A percentile compares a stretch with the other conserved stretches of the same genome.
phyloP scores from a whole-genome alignment of 306 rosid genomes.

The Cucumis cinereus region DNA sequence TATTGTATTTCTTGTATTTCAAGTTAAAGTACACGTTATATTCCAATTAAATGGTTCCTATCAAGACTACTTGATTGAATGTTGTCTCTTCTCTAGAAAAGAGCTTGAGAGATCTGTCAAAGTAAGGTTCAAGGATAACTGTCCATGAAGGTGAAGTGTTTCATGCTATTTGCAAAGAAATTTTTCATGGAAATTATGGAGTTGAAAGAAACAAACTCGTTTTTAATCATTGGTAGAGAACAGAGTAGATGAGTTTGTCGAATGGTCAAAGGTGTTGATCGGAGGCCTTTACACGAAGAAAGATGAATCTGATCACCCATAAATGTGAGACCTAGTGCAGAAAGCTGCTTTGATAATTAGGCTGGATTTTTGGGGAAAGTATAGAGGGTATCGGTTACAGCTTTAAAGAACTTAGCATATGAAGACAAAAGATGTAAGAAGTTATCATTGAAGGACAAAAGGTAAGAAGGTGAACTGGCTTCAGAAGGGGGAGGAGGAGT shows the following conservation, averaged over 20 bases:
- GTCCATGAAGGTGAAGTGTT: not conserved
- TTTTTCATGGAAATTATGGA: not conserved
- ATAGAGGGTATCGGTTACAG: not conserved
- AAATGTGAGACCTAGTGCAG: not conserved
- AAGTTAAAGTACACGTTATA: not conserved
- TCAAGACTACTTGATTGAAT: not conserved
- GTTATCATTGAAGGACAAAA: not conserved
- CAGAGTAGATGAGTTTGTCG: not conserved
- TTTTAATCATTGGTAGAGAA: not conserved
- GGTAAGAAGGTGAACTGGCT: not conserved
- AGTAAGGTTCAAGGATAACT: not conserved
- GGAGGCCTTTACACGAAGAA: not conserved
- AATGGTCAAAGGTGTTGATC: not conserved
- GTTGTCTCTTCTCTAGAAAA: not conserved
- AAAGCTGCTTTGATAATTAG: not conserved
- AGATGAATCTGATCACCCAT: not conserved
- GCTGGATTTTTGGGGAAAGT: not conserved
- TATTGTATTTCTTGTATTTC: not conserved
- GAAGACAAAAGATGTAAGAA: not conserved
- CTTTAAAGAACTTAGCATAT: not conserved
- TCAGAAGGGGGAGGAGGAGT: not conserved
- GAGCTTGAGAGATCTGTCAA: not conserved
- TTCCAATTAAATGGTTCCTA: not conserved
- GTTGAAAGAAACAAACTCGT: not conserved
- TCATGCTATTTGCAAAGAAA: not conserved